Percentiles rank a stretch among this genome's conserved stretches.
Conservation (phyloP, 495 filamentous ascomycete genomes). For the Penicillium salamii region DNA sequence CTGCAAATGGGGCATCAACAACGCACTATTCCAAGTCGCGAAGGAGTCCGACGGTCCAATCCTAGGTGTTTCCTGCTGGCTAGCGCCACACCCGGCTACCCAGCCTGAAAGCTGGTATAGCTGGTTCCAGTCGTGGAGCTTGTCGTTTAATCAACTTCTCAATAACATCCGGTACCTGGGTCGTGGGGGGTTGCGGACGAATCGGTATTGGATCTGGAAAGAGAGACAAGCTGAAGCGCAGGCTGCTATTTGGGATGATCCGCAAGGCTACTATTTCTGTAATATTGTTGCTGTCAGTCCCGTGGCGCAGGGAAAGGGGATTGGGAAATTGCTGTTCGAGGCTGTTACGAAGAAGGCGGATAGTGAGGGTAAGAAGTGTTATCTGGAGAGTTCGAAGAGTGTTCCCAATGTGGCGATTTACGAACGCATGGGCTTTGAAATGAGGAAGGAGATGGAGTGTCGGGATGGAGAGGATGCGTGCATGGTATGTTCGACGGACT, state of each 20-base stretch:
- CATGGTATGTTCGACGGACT: constrained; percentile 23
- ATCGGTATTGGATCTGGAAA: constrained; percentile 68
- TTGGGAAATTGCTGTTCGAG: constrained; percentile 56
- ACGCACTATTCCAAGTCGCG: constrained; percentile 63
- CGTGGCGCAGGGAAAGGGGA: constrained; percentile 53
- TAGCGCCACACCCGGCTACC: constrained; percentile 46
- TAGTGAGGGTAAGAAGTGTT: constrained; percentile 55
- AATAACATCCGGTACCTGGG: constrained; percentile 57
- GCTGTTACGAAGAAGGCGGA: constrained; percentile 56
- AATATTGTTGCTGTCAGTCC: constrained; percentile 67
- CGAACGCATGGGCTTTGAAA: constrained; percentile 58
- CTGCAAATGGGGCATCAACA: constrained; percentile 62
- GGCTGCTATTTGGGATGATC: constrained; percentile 54
- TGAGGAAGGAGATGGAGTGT: constrained; percentile 60
- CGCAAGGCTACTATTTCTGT: constrained; percentile 63
- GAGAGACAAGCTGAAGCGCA: constrained; percentile 55
- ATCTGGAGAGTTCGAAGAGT: constrained; percentile 59
- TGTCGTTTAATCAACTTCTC: constrained; percentile 53
- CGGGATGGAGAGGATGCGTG: constrained; percentile 50
- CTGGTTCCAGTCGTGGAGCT: constrained; percentile 51
- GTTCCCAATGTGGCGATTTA: constrained; percentile 65
- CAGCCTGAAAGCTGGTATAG: constrained; percentile 50
- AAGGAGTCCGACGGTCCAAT: constrained; percentile 49
- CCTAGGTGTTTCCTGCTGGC: constrained; percentile 65
- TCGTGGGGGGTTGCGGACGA: constrained; percentile 55